These are phyloP conservation scores for Thyridium curvatum DNA, from an alignment of 2,329 filamentous ascomycete genomes.

Conservation along the genomic window DNA sequence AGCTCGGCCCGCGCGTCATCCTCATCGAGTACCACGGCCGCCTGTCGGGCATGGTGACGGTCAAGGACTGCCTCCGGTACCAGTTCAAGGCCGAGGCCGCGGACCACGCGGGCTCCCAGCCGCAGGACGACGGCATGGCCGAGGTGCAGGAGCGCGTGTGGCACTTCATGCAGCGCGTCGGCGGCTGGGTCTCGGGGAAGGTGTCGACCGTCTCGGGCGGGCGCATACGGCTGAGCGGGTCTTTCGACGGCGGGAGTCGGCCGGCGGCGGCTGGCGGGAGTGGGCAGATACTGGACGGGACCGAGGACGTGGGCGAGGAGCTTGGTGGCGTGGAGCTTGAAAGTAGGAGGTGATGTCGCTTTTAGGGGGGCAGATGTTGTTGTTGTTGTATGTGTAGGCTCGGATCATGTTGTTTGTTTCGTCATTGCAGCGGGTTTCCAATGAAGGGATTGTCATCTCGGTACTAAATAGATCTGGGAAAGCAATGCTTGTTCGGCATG, in stretches of 20 bases:
- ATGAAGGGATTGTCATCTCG: too few relatives aligned
- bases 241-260: constrained; percentile 22
- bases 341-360: constrained; percentile 11
- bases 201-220: constrained; percentile 49
- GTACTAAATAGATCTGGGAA: too few relatives aligned
- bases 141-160: constrained; percentile 60
- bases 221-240: constrained; percentile 43
- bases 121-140: constrained; percentile 42
- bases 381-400: too few relatives aligned
- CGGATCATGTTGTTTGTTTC: too few relatives aligned
- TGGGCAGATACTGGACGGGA: constrained; percentile 38
- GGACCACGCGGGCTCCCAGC: constrained; percentile 42
- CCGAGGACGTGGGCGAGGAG: constrained; percentile 38
- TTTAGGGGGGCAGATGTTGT: too few relatives aligned
- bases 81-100: constrained; percentile 94
- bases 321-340: constrained; percentile 35
- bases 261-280: constrained; percentile 12
- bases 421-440: too few relatives aligned
- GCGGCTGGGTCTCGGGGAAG: constrained; percentile 52
- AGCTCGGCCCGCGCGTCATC: constrained; percentile 91
- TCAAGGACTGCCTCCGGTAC: constrained; percentile 95
- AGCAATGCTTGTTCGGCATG: too few relatives aligned
- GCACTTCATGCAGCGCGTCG: constrained; percentile 45
- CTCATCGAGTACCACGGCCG: constrained; percentile 85
- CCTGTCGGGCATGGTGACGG: constrained; percentile 80